Percentiles rank a stretch among this genome's conserved stretches.
Evolutionary conservation across 371 early-diverging fungal species (phyloP).

Genomic region (Apophysomyces variabilis): DNA sequence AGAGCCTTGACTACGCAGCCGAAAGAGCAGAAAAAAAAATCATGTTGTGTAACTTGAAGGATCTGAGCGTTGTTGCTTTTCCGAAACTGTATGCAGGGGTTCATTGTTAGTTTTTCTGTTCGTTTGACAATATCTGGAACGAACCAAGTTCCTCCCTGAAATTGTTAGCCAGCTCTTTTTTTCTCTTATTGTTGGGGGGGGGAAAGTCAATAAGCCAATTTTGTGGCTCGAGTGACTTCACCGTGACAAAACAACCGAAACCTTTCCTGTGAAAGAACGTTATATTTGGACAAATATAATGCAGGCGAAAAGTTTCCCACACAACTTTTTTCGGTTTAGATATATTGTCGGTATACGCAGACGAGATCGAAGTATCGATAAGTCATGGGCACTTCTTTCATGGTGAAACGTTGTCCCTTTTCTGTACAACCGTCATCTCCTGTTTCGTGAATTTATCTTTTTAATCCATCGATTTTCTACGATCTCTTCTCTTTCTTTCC

Average conservation of each 20-base stretch:
- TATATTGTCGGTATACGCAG: neutral
- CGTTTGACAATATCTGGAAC: neutral
- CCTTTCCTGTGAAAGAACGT: no score
- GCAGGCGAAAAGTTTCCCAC: neutral
- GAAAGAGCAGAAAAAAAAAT: neutral
- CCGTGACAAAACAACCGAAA: neutral
- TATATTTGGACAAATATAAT: neutral
- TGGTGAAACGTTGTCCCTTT: slow-evolving; percentile 5
- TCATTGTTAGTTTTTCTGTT: neutral
- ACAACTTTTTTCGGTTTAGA: neutral
- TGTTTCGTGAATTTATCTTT: slow-evolving; percentile 7
- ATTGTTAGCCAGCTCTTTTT: no score
- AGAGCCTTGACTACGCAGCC: no score
- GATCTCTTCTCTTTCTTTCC: neutral
- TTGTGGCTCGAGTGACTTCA: neutral
- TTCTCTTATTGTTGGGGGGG: no score
- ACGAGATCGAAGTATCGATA: neutral
- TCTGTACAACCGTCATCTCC: slow-evolving; percentile 3
- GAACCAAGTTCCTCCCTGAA: no score
- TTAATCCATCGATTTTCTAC: neutral
- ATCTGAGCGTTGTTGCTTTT: neutral
- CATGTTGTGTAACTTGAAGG: slow-evolving; percentile 9
- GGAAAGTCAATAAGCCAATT: no score
- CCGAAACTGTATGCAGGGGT: slow-evolving; percentile 6
- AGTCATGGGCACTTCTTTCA: neutral